A percentile compares a stretch with the other conserved stretches of the same genome.
phyloP scores from a whole-genome alignment of 805 yeast species.

The Candida oleophila region DNA sequence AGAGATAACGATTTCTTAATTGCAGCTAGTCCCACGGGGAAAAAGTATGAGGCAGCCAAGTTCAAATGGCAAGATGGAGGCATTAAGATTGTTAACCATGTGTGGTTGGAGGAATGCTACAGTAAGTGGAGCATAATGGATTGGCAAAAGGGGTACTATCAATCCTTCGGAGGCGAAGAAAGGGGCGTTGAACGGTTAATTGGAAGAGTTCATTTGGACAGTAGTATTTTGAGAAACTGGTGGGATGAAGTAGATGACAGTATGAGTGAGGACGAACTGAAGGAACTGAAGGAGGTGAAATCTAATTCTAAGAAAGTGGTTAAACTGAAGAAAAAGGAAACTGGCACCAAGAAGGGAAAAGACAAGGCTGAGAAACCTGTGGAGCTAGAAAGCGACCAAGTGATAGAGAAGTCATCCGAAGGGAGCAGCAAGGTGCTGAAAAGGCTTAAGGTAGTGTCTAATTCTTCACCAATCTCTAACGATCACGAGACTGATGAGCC shows the following conservation, averaged over 20 bases:
- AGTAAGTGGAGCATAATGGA: slow-evolving; percentile 56
- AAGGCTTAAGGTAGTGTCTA: background rate
- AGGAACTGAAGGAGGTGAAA: slow-evolving; percentile 5
- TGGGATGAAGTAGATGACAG: slow-evolving; percentile 30
- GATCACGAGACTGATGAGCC: background rate
- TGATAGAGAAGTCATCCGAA: background rate
- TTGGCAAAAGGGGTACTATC: slow-evolving; percentile 44
- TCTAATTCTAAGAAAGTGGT: slow-evolving; percentile 19
- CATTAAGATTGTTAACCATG: slow-evolving; percentile 66
- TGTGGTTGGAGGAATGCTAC: slow-evolving; percentile 87
- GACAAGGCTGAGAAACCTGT: background rate
- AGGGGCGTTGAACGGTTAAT: slow-evolving; percentile 45
- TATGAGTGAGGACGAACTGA: slow-evolving; percentile 23
- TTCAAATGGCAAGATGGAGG: slow-evolving; percentile 48
- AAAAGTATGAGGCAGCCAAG: slow-evolving; percentile 70
- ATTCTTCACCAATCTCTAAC: background rate
- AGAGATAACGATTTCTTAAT: slow-evolving; percentile 70
- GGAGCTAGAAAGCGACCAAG: no score
- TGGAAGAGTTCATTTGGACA: slow-evolving; percentile 50
- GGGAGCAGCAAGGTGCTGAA: background rate
- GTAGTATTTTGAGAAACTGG: slow-evolving; percentile 40
- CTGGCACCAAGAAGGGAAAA: background rate
- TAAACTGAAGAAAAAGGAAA: background rate
- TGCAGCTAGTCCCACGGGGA: slow-evolving; percentile 66
- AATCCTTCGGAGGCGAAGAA: slow-evolving; percentile 30